phyloP scores from a whole-genome alignment of 345 rosid genomes.

The Salix purpurea region DNA sequence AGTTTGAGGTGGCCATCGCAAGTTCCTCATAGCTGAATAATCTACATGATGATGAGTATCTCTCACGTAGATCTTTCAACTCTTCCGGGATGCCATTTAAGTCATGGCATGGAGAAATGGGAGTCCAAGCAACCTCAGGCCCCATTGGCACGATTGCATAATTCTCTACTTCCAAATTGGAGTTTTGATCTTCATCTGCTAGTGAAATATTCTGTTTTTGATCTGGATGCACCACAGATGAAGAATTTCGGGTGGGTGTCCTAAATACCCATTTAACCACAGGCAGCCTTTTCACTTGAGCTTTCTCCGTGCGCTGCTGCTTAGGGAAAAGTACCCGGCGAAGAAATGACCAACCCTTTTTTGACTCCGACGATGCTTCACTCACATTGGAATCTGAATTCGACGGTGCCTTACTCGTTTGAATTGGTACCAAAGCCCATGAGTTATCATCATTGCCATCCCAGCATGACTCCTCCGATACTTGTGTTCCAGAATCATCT shows the following conservation, averaged over 20 bases:
- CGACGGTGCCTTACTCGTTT: conserved; percentile 26
- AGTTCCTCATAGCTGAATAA: conserved; percentile 78
- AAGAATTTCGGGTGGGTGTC: conserved; percentile 53
- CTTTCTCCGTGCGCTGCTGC: conserved; percentile 32
- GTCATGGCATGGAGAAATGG: conserved; percentile 38
- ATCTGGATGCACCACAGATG: conserved; percentile 60
- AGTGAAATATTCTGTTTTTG: conserved; percentile 38
- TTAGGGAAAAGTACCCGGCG: conserved; percentile 37
- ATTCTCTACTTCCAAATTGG: conserved; percentile 49
- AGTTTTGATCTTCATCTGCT: conserved; percentile 29
- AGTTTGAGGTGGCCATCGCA: conserved; percentile 57
- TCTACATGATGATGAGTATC: conserved; percentile 73
- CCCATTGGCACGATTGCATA: conserved; percentile 48
- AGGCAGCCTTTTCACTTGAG: conserved; percentile 43
- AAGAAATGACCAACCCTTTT: conserved; percentile 61
- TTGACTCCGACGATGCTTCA: conserved; percentile 20
- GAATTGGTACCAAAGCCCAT: conserved; percentile 51
- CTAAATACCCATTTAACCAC: conserved; percentile 49
- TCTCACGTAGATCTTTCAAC: conserved; percentile 60
- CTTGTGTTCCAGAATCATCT: conserved; percentile 11
- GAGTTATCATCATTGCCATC: conserved; percentile 32
- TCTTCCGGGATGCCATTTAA: conserved; percentile 45
- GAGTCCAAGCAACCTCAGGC: conserved; percentile 31
- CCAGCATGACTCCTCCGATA: conserved; percentile 4
- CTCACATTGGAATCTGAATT: conserved; percentile 15